Base-by-base conservation (phyloP, 768 basidiomycete genomes). In the Cystobasidium onofrii region DNA sequence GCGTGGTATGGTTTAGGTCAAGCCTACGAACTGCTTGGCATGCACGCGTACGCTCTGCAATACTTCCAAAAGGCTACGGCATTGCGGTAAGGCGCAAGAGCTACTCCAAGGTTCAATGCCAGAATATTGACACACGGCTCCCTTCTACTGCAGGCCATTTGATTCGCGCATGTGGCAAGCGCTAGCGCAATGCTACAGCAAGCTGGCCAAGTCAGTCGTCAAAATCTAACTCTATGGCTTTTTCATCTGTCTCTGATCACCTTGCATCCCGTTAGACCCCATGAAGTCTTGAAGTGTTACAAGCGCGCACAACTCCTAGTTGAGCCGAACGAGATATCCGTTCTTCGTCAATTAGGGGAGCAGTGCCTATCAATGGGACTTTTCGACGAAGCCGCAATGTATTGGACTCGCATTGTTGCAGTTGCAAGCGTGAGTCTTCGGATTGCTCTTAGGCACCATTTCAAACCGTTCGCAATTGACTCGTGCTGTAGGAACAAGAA, bases 1-100 rank as follows among this genome's bases (percentile, higher is more conserved):
- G 95, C 94, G 6, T 99, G 96, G 96, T 97, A 94, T 81, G 96
- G 96, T 41, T 87, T 99, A 65, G 96, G 95, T 1, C 96, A 99
- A 80, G 92, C 95, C 15, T 99, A 98, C 80, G 95, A 98, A 78
- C 85, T 99, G 27, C 83, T 98, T 66, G 93, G 90, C 79, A 98
- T 98, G 94, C 92, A 92, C 75, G 88, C 91, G 79, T 98, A 98
- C 82, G 90, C 95, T 4, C 84, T 98, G 33, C 88, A 95, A 81
- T 99, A 98, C 82, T 98, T 94, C 80, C 94, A 97, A 79, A 88
- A 91, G 78, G 94, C 96, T 1, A 94, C 93, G 31, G 90, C 94
- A 23, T 84, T 98, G 69, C 85, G 92, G 92, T 92, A 77, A 34
- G 84, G 78, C 57, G 61, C 64, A 41, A 43, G 15, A 55, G 34